Conservation (phyloP, 345 rosid genomes). For the Lepidium aucheri region DNA sequence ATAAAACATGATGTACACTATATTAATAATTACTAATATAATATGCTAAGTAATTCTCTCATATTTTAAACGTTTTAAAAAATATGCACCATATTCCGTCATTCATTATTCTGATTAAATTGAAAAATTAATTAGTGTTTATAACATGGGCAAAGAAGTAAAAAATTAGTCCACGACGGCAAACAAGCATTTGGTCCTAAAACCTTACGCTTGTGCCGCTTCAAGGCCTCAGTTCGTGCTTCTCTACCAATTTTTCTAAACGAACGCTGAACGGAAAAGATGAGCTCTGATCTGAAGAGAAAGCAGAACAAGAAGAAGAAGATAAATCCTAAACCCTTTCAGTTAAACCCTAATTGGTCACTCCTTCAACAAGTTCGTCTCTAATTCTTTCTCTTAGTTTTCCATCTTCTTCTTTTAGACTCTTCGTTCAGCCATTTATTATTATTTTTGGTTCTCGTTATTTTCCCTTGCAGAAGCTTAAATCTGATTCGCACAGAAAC, state of each 20-base stretch:
- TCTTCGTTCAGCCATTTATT: not conserved
- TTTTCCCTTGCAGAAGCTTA: constrained; percentile 47
- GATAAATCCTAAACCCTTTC: constrained; percentile 32
- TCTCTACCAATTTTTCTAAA: not conserved
- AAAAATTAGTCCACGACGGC: too few relatives aligned
- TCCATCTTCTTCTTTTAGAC: not conserved
- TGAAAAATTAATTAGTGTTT: too few relatives aligned
- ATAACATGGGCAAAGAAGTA: too few relatives aligned
- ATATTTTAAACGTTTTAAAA: too few relatives aligned
- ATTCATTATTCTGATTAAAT: too few relatives aligned
- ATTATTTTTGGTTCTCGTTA: not conserved
- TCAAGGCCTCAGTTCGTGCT: not conserved
- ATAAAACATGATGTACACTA: too few relatives aligned
- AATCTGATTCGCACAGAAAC: constrained; percentile 27
- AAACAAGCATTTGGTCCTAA: too few relatives aligned
- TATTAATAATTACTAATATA: too few relatives aligned
- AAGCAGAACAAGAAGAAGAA: constrained; percentile 36
- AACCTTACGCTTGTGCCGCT: constrained; percentile 11
- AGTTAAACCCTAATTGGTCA: constrained; percentile 78
- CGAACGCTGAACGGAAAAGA: not conserved
- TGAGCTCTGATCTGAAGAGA: constrained; percentile 19
- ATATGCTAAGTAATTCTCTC: too few relatives aligned
- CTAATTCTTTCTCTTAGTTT: not conserved
- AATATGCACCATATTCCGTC: too few relatives aligned
- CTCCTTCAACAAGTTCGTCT: constrained; percentile 59